phyloP scores from a whole-genome alignment of 495 filamentous ascomycete species.

The Xylaria sp. region DNA sequence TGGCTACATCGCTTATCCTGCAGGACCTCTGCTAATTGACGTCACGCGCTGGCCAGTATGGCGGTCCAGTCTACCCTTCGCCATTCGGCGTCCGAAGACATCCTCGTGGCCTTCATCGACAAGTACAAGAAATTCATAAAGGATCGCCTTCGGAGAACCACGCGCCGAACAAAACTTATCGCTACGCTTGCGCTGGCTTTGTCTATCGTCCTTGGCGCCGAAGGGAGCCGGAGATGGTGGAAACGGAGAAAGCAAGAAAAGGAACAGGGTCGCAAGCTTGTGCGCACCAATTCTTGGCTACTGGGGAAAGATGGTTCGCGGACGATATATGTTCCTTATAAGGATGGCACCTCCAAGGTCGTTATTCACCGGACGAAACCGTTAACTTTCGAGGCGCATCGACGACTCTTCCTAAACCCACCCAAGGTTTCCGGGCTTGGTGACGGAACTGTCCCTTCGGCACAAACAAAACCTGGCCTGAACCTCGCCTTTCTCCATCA shows the following conservation, averaged over 20 bases:
- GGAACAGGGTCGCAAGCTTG: slow-evolving; percentile 76
- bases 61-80: slow-evolving; percentile 86
- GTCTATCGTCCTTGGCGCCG: slow-evolving; percentile 76
- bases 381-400: slow-evolving; percentile 94
- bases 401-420: slow-evolving; percentile 90
- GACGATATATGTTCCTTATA: slow-evolving; percentile 94
- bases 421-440: slow-evolving; percentile 76
- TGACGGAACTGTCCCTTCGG: slow-evolving; percentile 83
- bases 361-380: slow-evolving; percentile 91
- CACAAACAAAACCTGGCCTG: slow-evolving; percentile 89
- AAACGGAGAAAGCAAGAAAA: slow-evolving; percentile 72
- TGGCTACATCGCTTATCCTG: slow-evolving; percentile 23
- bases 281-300: slow-evolving; percentile 91
- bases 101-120: slow-evolving; percentile 69
- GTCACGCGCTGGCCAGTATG: slow-evolving; percentile 59
- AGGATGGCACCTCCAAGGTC: slow-evolving; percentile 84
- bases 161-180: slow-evolving; percentile 72
- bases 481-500: slow-evolving; percentile 99
- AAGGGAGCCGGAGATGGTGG: slow-evolving; percentile 78
- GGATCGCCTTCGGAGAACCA: slow-evolving; percentile 64
- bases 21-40: slow-evolving; percentile 31
- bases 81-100: slow-evolving; percentile 66
- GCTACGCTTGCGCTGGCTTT: slow-evolving; percentile 75
- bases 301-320: slow-evolving; percentile 92
- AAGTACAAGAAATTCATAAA: slow-evolving; percentile 70